Conservation (phyloP, 768 basidiomycete species). For the Lentinus brumalis region DNA sequence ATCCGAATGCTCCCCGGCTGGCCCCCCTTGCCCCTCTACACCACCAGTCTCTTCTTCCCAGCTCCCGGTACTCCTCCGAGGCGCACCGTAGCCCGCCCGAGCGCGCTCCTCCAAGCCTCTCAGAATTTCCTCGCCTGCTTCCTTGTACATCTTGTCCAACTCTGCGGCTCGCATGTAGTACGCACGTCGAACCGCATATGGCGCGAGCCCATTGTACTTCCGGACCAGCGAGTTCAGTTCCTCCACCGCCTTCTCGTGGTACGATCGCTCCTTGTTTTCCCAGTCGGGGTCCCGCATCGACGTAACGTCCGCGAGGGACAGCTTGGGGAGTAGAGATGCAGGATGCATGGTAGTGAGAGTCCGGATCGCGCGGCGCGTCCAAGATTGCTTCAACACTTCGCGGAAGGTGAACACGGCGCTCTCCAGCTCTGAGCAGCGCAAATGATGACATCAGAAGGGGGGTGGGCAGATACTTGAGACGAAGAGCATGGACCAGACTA, state of each 20-base stretch:
- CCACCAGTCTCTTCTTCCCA: constrained; percentile 18
- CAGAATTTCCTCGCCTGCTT: constrained; percentile 54
- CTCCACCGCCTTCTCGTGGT: constrained; percentile 67
- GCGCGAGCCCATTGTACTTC: constrained; percentile 80
- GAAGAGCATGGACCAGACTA: constrained; percentile 20
- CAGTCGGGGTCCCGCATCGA: constrained; percentile 65
- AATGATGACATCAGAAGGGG: not conserved
- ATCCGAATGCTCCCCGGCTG: constrained; percentile 17
- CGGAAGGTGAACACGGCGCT: constrained; percentile 62
- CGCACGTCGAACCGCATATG: constrained; percentile 71
- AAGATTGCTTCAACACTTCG: constrained; percentile 61
- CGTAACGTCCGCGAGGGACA: constrained; percentile 38
- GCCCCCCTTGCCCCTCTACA: constrained; percentile 1
- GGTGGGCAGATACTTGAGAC: not conserved
- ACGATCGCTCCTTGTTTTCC: constrained; percentile 65
- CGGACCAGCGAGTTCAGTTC: constrained; percentile 77
- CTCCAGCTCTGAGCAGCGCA: constrained; percentile 59
- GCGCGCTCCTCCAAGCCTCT: constrained; percentile 38
- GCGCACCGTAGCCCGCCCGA: not conserved
- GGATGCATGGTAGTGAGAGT: constrained; percentile 48
- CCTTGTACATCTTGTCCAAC: constrained; percentile 54
- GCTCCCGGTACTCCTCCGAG: not conserved
- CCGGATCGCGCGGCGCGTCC: constrained; percentile 77
- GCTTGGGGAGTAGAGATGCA: constrained; percentile 40
- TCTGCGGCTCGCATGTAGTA: constrained; percentile 61